Base-by-base conservation (phyloP, 345 rosid species). In the Eucalyptus leucophloia region DNA sequence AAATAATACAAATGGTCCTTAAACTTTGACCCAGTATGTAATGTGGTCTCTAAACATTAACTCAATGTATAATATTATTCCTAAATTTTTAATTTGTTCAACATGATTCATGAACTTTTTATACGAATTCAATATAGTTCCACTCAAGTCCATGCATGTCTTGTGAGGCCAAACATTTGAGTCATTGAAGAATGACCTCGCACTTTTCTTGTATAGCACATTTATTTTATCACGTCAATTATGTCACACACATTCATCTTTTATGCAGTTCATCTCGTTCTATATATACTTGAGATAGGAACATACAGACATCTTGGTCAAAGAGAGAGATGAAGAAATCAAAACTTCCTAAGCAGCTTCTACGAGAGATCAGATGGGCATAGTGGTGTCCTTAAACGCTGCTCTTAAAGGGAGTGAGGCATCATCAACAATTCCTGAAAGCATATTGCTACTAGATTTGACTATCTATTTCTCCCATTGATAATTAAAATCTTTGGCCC, bases 31-130 rank as follows among this genome's bases (percentile, higher is more conserved):
- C 10, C 10, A 14, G 17, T 51, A 50, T 16, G 1, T 3, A 51
- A 51, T 13, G 8, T 7, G 21, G 4, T 3, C 2, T 0, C 3
- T 53, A 53, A 21, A 54, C 1, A 8, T 54, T 21, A 23, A 23
- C 2, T 7, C 5, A 54, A 23, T 9, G 2, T 54, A 6, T 1
- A 2, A 4, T 54, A 0, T 23, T 1, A 54, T 54, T 54, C 5
- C 1, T 54, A 0, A 54, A 4, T 23, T 23, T 54, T 54, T 54
- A 54, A 54, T 54, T 21, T 9, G 1, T 23, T 54, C 5, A 54
- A 4, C 10, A 54, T 54, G 28, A 0, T 54, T 23, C 0, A 54
- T 54, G 5, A 54, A 0, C 0, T 21, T 54, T 54, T 19, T 54
- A 54, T 54, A 4, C 1, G 9, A 8, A 54, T 54, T 54, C 12